These are phyloP conservation scores for Boletus rex-veris DNA, from an alignment of 768 basidiomycete species.

Conservation along the genomic window DNA sequence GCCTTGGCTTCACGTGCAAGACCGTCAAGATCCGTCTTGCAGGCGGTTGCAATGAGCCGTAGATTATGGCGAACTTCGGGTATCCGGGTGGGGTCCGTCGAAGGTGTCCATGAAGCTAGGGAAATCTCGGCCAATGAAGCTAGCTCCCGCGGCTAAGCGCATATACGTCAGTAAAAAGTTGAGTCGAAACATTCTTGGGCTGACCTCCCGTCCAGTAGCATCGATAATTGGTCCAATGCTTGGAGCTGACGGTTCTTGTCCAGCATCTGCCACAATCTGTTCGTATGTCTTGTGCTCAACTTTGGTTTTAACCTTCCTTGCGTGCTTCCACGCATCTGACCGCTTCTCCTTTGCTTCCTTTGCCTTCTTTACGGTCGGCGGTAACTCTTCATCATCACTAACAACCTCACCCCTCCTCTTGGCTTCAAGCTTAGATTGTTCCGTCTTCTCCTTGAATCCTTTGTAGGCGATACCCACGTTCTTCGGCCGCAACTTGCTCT, in stretches of 20 bases:
- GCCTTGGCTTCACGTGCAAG: slow-evolving; percentile 87
- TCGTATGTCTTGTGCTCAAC: slow-evolving; percentile 97
- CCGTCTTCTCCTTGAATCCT: slow-evolving; percentile 86
- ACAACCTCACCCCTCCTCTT: slow-evolving; percentile 66
- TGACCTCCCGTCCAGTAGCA: slow-evolving; percentile 86
- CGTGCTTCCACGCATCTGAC: slow-evolving; percentile 81
- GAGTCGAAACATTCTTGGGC: slow-evolving; percentile 27
- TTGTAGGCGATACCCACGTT: slow-evolving; percentile 85
- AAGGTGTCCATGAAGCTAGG: slow-evolving; percentile 78
- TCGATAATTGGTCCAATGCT: slow-evolving; percentile 90
- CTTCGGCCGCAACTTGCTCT: slow-evolving; percentile 79
- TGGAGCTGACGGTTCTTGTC: slow-evolving; percentile 48
- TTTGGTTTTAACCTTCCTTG: slow-evolving; percentile 80
- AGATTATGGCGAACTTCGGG: slow-evolving; percentile 98
- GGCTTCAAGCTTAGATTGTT: slow-evolving; percentile 79
- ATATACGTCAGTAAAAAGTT: slow-evolving; percentile 5
- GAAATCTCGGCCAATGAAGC: slow-evolving; percentile 79
- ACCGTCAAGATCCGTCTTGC: slow-evolving; percentile 81
- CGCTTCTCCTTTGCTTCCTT: slow-evolving; percentile 57
- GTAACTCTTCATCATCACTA: slow-evolving; percentile 63
- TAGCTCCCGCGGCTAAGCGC: slow-evolving; percentile 74
- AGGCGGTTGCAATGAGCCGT: slow-evolving; percentile 76
- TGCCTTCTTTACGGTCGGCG: slow-evolving; percentile 33
- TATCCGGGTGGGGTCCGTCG: slow-evolving; percentile 81
- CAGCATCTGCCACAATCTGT: slow-evolving; percentile 87